Evolutionary conservation across 2,329 filamentous ascomycete genomes (phyloP).

Genomic region (Gremmenia infestans): DNA sequence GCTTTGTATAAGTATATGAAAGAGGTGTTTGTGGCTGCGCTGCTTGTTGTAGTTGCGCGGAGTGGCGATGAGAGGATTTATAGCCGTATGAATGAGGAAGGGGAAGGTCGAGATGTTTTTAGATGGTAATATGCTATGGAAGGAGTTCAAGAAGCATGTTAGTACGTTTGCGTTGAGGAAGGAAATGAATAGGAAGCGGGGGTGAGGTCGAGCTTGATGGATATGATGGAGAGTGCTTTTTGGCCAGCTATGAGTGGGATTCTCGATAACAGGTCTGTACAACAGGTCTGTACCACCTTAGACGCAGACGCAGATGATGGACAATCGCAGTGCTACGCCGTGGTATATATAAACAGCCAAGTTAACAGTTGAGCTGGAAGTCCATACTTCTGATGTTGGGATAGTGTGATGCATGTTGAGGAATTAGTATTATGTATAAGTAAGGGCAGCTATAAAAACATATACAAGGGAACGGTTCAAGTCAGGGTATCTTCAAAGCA

Average conservation of each 20-base stretch:
- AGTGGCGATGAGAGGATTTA: slow-evolving; percentile 10
- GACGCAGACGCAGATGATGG: slow-evolving; percentile 3
- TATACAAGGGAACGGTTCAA: no score
- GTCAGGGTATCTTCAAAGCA: no score
- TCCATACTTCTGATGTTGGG: no score
- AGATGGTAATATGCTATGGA: slow-evolving; percentile 51
- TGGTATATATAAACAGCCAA: slow-evolving; percentile 6
- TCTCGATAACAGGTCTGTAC: slow-evolving; percentile 7
- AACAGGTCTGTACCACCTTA: not conserved
- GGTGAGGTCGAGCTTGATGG: not conserved
- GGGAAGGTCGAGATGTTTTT: slow-evolving; percentile 35
- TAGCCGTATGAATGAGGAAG: slow-evolving; percentile 5
- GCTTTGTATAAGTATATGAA: slow-evolving; percentile 61
- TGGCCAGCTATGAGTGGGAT: slow-evolving; percentile 16
- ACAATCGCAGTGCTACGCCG: slow-evolving; percentile 11
- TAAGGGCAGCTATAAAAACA: no score
- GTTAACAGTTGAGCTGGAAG: slow-evolving; percentile 33
- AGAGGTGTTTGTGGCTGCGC: slow-evolving; percentile 60
- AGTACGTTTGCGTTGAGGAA: slow-evolving; percentile 54
- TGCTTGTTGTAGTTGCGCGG: slow-evolving; percentile 51
- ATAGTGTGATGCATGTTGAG: no score
- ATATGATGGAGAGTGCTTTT: slow-evolving; percentile 11
- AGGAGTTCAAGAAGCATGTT: slow-evolving; percentile 59
- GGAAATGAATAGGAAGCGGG: slow-evolving; percentile 44
- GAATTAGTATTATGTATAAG: no score